These are phyloP conservation scores for Ophiostoma ulmi DNA, from an alignment of 2,329 filamentous ascomycete species.

Conservation along the genomic window DNA sequence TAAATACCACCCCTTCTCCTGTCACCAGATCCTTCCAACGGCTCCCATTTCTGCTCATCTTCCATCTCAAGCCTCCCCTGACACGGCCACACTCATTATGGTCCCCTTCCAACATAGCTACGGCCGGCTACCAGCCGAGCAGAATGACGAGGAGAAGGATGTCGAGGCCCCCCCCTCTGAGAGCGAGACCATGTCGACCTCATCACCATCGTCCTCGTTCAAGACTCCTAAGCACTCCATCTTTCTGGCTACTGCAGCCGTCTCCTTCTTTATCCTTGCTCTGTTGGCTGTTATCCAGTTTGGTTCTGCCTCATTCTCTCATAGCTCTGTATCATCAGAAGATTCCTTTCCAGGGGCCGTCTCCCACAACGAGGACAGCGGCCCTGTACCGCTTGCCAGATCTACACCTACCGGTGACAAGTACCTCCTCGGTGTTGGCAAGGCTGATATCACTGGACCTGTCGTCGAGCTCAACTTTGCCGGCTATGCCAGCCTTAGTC, in stretches of 20 bases:
- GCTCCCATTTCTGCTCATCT: not conserved
- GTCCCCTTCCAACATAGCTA: not conserved
- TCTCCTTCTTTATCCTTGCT: not conserved
- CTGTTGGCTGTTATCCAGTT: not conserved
- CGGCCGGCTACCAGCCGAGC: slow-evolving; percentile 6
- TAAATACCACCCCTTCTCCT: slow-evolving; percentile 4
- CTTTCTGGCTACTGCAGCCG: not conserved
- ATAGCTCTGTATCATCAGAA: not conserved
- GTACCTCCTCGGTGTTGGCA: slow-evolving; percentile 53
- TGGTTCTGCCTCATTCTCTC: not conserved
- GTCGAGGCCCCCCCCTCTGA: no score
- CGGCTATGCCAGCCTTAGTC: slow-evolving; percentile 82
- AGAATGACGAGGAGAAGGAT: slow-evolving; percentile 12
- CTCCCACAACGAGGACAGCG: not conserved
- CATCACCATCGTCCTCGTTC: not conserved
- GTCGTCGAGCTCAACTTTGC: slow-evolving; percentile 88
- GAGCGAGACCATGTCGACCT: not conserved
- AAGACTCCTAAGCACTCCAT: not conserved
- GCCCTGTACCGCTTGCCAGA: slow-evolving; percentile 24
- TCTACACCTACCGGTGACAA: slow-evolving; percentile 35
- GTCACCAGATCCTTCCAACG: not conserved
- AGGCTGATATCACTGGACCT: slow-evolving; percentile 61
- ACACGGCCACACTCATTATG: slow-evolving; percentile 9
- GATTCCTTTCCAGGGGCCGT: not conserved
- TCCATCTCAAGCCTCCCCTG: not conserved